Evolutionary conservation across 345 rosid species (phyloP), one percentile per base, ranked within the genome.

Genomic region (Syzygium aromaticum): DNA sequence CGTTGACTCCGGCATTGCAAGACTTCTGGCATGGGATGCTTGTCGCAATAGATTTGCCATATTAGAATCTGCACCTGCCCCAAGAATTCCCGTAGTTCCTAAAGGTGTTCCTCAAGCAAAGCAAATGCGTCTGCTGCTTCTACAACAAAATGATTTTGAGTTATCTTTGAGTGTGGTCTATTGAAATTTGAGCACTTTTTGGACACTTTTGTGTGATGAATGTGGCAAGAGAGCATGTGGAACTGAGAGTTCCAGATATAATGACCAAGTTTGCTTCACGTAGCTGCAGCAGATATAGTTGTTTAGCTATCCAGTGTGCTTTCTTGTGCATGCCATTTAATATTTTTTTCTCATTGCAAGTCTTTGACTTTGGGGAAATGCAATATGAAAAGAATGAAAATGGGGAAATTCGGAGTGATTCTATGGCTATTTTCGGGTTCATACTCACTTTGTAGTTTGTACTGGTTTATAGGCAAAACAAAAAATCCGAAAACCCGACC

Each of bases 1-100:
- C 90, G 98, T 98, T 93, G 99, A 98, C 91, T 98, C 96, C 88
- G 99, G 99, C 86, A 94, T 95, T 93, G 99, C 99, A 86, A 95
- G 98, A 91, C 93, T 95, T 91, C 92, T 98, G 91, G 98, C 98
- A 40, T 98, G 99, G 99, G 99, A 98, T 91, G 92, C 95, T 86
- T 98, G 99, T 87, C 93, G 93, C 38, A 99, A 98, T 89, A 96
- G 97, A 92, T 98, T 96, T 91, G 96, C 99, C 64, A 93, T 98
- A 89, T 90, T 98, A 91, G 99, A 98, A 91, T 95, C 98, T 88
- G 93, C 90, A 27, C 89, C 94, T 87, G 90, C 96, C 87, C 98
- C 97, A 86, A 95, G 98, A 90, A 91, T 96, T 91, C 99, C 99
- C 84, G 85, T 94, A 63, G 93, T 95, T 90, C 96, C 99, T 16